Evolutionary conservation across 2,329 filamentous ascomycete species (phyloP), one percentile per base, ranked within the genome.

Genomic region (Rhinocladiella similis): DNA sequence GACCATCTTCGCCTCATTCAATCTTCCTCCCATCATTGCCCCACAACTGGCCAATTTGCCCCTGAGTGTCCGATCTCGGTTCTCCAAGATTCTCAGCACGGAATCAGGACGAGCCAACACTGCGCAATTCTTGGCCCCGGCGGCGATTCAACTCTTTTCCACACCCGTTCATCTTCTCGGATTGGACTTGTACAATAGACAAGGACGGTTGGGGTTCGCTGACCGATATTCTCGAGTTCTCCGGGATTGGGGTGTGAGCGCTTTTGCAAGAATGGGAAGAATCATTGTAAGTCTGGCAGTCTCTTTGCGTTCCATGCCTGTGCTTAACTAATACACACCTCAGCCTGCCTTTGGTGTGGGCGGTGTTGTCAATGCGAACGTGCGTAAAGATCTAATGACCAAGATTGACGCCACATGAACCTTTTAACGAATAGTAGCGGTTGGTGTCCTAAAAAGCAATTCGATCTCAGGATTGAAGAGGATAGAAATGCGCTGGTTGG

Each of bases 1-100:
- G 61, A 96, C 91, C 57, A 91, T 96, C 66, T 93, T 95, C 67
- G 91, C 91, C 3, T 90, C 85, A 12, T 97, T 97, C 81, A 97
- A 97, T 70, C 77, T 96, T 1, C 93, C 93, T 0, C 83, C 90
- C 0, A 68, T 94, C 1, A 78, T 97, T 9, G 90, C 89, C 0
- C 90, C 91, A 0, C 73, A 77, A 5, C 75, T 96, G 18, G 83
- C 80, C 13, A 73, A 88, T 87, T 12, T 87, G 0, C 70, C 75
- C 4, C 70, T 91, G 14, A 79, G 69, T 74, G 14, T 68, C 22
- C 58, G 58, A 22, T 73, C 77, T 22, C 77, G 78, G 53, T 71
- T 85, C 47, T 72, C 83, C 29, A 47, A 48, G 13, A 50, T 66
- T 35, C 54, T 66, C 36, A 50, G 46, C 27, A 76, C 65, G 5